Evolutionary conservation across 2,329 filamentous ascomycete species (phyloP).

Genomic region (Sporothrix phasma): DNA sequence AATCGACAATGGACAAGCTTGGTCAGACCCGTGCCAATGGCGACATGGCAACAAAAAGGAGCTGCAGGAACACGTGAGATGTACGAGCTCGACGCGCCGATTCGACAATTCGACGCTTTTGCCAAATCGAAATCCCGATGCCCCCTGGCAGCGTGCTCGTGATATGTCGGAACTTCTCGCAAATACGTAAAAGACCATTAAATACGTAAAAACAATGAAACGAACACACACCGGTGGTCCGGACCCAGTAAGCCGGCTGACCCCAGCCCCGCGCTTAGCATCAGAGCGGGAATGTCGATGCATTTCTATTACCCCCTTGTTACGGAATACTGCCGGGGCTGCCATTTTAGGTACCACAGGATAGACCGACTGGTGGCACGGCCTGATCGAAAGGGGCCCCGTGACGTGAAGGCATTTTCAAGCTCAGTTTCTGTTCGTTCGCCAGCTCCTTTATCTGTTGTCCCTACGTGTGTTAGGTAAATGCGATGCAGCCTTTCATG

Average conservation of each 20-base stretch:
- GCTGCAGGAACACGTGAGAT: background rate
- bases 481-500: no score
- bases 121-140: background rate
- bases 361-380: background rate
- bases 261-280: conserved; percentile 19
- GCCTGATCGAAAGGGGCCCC: background rate
- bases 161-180: conserved; percentile 16
- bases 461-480: background rate
- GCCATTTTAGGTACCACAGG: conserved; percentile 7
- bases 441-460: background rate
- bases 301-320: conserved; percentile 26
- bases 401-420: conserved; percentile 7
- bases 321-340: conserved; percentile 15
- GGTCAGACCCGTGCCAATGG: background rate
- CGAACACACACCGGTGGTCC: background rate
- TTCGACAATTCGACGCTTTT: background rate
- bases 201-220: conserved; percentile 10
- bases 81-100: background rate
- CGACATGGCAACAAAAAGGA: background rate
- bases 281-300: conserved; percentile 12
- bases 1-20: background rate
- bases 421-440: background rate
- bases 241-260: conserved; percentile 18
- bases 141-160: conserved; percentile 12
- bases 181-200: conserved; percentile 14